Conservation (phyloP, 805 yeast species). For the Monosporozyma solicola region DNA sequence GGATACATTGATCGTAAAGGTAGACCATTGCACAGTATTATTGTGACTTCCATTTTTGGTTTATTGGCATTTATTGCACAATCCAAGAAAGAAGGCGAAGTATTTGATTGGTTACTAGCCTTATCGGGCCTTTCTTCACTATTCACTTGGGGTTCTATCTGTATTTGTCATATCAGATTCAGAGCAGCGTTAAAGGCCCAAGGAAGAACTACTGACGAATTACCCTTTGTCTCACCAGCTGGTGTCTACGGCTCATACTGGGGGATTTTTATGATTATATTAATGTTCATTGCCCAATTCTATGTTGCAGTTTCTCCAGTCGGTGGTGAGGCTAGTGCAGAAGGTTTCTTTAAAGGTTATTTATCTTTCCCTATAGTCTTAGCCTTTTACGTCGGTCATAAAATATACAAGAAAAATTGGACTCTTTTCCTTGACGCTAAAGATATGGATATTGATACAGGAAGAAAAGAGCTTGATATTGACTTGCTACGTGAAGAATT, state of each 20-base stretch:
- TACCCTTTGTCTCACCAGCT: slow-evolving; percentile 51
- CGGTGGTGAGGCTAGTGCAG: slow-evolving; percentile 43
- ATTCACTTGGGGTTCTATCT: slow-evolving; percentile 56
- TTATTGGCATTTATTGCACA: slow-evolving; percentile 50
- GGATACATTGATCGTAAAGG: slow-evolving; percentile 59
- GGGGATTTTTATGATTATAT: slow-evolving; percentile 48
- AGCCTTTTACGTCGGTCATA: slow-evolving; percentile 48
- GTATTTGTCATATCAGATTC: slow-evolving; percentile 51
- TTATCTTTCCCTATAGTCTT: slow-evolving; percentile 57
- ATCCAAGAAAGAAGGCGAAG: slow-evolving; percentile 41
- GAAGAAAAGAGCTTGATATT: slow-evolving; percentile 49
- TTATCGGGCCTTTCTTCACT: slow-evolving; percentile 54
- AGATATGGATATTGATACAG: slow-evolving; percentile 55
- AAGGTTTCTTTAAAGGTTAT: slow-evolving; percentile 54
- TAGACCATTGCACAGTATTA: slow-evolving; percentile 54
- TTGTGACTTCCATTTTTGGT: slow-evolving; percentile 45
- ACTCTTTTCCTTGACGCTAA: slow-evolving; percentile 34
- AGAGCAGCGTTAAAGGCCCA: slow-evolving; percentile 56
- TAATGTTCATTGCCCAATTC: slow-evolving; percentile 67
- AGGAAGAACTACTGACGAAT: slow-evolving; percentile 45
- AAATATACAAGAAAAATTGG: slow-evolving; percentile 41
- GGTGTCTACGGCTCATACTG: slow-evolving; percentile 62
- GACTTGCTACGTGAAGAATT: slow-evolving; percentile 44
- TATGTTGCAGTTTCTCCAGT: slow-evolving; percentile 75
- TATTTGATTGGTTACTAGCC: slow-evolving; percentile 58